These are phyloP conservation scores for Hypoxylon rubiginosum DNA, from an alignment of 2,329 filamentous ascomycete species.

Conservation along the genomic window DNA sequence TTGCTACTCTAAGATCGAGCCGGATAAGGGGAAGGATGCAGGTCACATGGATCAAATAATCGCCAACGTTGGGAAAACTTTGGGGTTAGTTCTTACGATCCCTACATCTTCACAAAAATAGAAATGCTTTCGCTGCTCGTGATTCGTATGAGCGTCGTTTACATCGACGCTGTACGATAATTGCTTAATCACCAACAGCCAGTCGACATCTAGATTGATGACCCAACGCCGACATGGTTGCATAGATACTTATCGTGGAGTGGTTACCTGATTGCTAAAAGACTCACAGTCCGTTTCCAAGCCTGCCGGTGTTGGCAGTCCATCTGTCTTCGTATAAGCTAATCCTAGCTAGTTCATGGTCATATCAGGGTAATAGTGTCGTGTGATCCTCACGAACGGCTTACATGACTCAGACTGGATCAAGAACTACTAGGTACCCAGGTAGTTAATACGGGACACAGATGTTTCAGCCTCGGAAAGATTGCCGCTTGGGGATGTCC, in stretches of 20 bases:
- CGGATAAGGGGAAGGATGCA: neutral
- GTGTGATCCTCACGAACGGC: neutral
- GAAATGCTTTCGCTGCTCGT: neutral
- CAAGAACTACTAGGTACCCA: neutral
- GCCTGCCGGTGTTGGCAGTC: neutral
- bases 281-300: neutral
- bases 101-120: neutral
- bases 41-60: neutral
- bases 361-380: too few relatives aligned
- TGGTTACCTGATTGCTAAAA: neutral
- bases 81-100: neutral
- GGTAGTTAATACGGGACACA: neutral
- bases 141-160: neutral
- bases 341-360: neutral
- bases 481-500: slow-evolving; percentile 33
- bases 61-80: neutral
- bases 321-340: neutral
- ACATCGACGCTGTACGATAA: slow-evolving; percentile 14
- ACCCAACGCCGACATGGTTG: neutral
- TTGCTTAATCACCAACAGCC: neutral
- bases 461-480: neutral
- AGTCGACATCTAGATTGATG: neutral
- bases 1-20: neutral
- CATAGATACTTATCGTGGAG: neutral
- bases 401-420: neutral